These are phyloP conservation scores for Monosporozyma aerobia DNA, from an alignment of 805 yeast genomes.

Conservation along the genomic window DNA sequence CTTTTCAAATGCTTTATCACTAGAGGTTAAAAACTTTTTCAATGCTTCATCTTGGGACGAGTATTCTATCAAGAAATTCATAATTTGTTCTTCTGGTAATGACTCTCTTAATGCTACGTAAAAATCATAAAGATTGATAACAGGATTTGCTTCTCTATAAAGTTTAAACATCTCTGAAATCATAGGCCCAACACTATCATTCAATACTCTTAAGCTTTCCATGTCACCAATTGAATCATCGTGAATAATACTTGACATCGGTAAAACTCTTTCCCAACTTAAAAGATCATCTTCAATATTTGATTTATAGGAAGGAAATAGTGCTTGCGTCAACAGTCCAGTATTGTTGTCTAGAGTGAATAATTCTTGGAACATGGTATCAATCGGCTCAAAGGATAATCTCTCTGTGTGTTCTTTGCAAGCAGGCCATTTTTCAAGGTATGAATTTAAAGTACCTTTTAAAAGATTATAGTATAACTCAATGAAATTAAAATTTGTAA, in stretches of 20 bases:
- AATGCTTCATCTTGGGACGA: slow-evolving; percentile 23
- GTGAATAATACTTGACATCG: slow-evolving; percentile 4
- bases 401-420: slow-evolving; percentile 14
- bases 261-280: slow-evolving; percentile 24
- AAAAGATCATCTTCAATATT: slow-evolving; percentile 27
- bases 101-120: slow-evolving; percentile 51
- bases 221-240: slow-evolving; percentile 9
- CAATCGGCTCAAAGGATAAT: slow-evolving; percentile 23
- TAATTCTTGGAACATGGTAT: slow-evolving; percentile 28
- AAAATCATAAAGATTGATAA: slow-evolving; percentile 59
- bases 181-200: slow-evolving; percentile 40
- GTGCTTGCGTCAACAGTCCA: slow-evolving; percentile 24
- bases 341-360: slow-evolving; percentile 28
- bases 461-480: slow-evolving; percentile 25
- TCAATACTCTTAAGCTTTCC: slow-evolving; percentile 21
- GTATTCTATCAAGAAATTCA: slow-evolving; percentile 18
- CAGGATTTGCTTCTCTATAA: slow-evolving; percentile 69
- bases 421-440: slow-evolving; percentile 21
- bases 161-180: slow-evolving; percentile 52
- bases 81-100: slow-evolving; percentile 28
- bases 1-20: slow-evolving; percentile 46
- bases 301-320: slow-evolving; percentile 25
- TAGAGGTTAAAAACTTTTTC: slow-evolving; percentile 13
- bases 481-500: slow-evolving; percentile 24
- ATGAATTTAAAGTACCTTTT: slow-evolving; percentile 16